phyloP scores from a whole-genome alignment of 2,329 filamentous ascomycete genomes.

The Tolypocladium ovalisporum region DNA sequence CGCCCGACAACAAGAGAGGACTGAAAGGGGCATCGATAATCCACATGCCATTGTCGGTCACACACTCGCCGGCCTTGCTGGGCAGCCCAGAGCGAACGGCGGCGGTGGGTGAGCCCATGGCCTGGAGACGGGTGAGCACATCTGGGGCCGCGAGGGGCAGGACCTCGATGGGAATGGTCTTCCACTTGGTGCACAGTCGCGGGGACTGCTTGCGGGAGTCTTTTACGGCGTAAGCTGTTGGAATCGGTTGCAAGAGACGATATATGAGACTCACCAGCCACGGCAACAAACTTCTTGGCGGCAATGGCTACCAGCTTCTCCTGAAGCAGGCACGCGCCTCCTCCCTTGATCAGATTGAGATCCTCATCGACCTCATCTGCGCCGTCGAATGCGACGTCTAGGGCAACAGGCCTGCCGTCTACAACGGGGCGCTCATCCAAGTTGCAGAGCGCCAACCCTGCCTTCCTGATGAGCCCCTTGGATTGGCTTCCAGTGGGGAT shows the following conservation, averaged over 20 bases:
- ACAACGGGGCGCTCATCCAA: conserved; percentile 60
- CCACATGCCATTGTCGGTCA: conserved; percentile 50
- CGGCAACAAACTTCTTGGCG: conserved; percentile 76
- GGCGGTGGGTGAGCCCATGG: conserved; percentile 63
- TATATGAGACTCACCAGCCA: conserved; percentile 50
- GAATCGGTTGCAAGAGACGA: no score
- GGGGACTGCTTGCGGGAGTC: conserved; percentile 85
- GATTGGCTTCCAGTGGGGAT: conserved; percentile 89
- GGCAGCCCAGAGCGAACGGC: conserved; percentile 61
- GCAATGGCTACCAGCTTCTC: conserved; percentile 89
- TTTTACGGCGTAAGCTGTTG: conserved; percentile 15
- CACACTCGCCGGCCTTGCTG: conserved; percentile 70
- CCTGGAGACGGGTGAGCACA: conserved; percentile 61
- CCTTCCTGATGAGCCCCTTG: conserved; percentile 71
- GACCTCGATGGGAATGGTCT: conserved; percentile 85
- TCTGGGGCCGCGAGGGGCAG: conserved; percentile 71
- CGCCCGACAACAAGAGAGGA: conserved; percentile 54
- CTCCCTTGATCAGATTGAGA: conserved; percentile 94
- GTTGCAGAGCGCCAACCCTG: conserved; percentile 65
- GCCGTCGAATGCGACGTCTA: conserved; percentile 92
- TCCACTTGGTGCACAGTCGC: conserved; percentile 67
- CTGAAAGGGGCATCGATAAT: conserved; percentile 89
- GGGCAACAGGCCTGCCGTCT: conserved; percentile 29
- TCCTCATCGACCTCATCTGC: conserved; percentile 94
- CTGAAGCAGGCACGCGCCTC: conserved; percentile 93